Evolutionary conservation across 306 rosid genomes (phyloP), one percentile per base, ranked within the genome.

Genomic region (Luffa aegyptiaca): DNA sequence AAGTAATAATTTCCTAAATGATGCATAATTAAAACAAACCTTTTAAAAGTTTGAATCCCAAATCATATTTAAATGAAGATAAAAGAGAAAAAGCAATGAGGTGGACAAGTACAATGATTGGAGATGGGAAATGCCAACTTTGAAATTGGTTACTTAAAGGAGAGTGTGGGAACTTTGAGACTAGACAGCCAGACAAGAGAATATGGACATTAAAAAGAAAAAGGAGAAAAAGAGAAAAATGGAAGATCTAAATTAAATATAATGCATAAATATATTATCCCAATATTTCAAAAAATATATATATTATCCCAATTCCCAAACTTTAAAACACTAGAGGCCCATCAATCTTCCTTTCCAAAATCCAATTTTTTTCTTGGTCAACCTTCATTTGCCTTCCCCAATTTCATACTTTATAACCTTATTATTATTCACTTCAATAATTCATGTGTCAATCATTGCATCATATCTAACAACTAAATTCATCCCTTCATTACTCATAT

Each of bases 31-130:
- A 26, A 26, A 26, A 26, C 1, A 26, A 26, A 26, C 31, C 31
- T 26, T 26, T 26, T 26, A 26, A 26, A 26, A 26, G 31, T 26
- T 26, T 26, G 0, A 26, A 26, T 26, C 31, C 31, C 31, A 26
- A 26, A 37, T 37, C 41, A 37, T 1, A 52, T 8, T 20, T 59
- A 8, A 7, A 9, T 17, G 36, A 21, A 9, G 36, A 6, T 7
- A n/a, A 63, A 12, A 63, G 11, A 61, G 4, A 61, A 35, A 59
- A 64, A 64, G 21, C 20, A 36, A 64, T 10, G 46, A 36, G 72
- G 72, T 64, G 72, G 72, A 64, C 46, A 39, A 18, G 51, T 66
- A 66, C 74, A 66, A 66, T 66, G 49, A 66, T 66, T 66, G 74
- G 74, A 66, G 49, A 61, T 61, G 36, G 70, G n/a, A 63, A 63